Base-by-base conservation (phyloP, 2,329 filamentous ascomycete genomes). In the Pseudopithomyces chartarum region DNA sequence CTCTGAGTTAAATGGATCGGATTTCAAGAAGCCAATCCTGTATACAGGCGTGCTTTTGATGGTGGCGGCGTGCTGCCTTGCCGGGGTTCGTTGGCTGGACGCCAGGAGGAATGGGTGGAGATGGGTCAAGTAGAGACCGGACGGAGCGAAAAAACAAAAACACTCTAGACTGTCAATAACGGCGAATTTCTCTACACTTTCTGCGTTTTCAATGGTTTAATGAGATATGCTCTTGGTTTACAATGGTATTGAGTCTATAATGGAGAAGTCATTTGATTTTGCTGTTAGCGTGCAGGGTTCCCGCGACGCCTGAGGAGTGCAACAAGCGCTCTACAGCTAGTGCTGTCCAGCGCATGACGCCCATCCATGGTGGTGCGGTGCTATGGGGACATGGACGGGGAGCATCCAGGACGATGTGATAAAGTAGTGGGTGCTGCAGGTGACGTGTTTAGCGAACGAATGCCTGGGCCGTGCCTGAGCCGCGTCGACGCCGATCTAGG, bases 51-150 rank as follows among this genome's bases (percentile, higher is more conserved):
- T 39, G 1, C 32, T 65, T 44, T 26, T 65, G 39, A 42, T 56
- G 13, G 13, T 60, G 8, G 57, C 55, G 10, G 19, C 57, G 1
- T 20, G 52, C 8, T 62, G 63, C 52, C 48, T 64, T 20, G 26
- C 55, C 15, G 56, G 57, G 8, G 58, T 64, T 23, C 63, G 62
- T 33, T 39, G 40, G 39, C 29, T 68, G 6, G 61, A 68, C 36
- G 58, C 56, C 7, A 58, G 51, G 45, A 57, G 43, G 26, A 61
- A 45, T 13, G 64, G 63, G 10, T 65, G 62, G 65, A 58, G 48
- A 47, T 60, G 59, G 59, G 54, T 52, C 11, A 55, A 58, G 50
- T 65, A 52, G 58, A 22, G 8, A 48, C 15, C 6, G 23, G 11
- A 12, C 6, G 17, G 33, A 38, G 19, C 17, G 23, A 26, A 15